Base-by-base conservation (phyloP, 306 rosid genomes). In the Pyrus betulifolia region DNA sequence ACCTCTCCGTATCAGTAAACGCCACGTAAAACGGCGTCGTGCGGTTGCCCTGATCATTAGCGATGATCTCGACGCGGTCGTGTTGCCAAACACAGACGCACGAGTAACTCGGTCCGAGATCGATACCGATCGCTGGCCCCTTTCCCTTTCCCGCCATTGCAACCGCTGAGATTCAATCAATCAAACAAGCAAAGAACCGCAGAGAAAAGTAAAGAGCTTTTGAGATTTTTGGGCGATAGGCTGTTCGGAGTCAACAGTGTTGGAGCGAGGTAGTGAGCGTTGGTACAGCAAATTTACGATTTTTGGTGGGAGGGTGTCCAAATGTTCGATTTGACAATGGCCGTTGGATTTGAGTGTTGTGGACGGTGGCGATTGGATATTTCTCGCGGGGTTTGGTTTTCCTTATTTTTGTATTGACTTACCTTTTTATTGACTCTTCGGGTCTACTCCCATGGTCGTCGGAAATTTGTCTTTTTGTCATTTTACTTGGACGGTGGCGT, bases 31-130 rank as follows among this genome's bases (percentile, higher is more conserved):
- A 93, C 12, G 96, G 97, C 15, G 93, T 93, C 2, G 94, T 93
- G 21, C 91, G 73, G 84, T 93, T 90, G 0, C 97, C 96, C 66
- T 93, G 97, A 23, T 92, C 97, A 22, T 92, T 90, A 10, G 97
- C 97, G 0, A 92, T 88, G 63, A 92, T 92, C 81, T 90, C 94
- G 0, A 90, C 96, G 7, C 96, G 90, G 42, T 89, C 97, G 40
- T 93, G 92, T 69, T 93, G 96, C 93, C 96, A 93, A 0, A 93
- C 97, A 23, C 96, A 94, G 6, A 93, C 97, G 67, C 97, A 93
- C 0, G 93, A 88, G 85, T 92, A 90, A 0, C 89, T 92, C 0
- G 97, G 90, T 3, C 96, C 97, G 9, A 92, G 94, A 76, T 93
- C 96, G 46, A 93, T 93, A 5, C 96, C 96, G 44, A 93, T 93